Evolutionary conservation across 768 basidiomycete genomes (phyloP).

Genomic region (Paxillus rubicundulus): DNA sequence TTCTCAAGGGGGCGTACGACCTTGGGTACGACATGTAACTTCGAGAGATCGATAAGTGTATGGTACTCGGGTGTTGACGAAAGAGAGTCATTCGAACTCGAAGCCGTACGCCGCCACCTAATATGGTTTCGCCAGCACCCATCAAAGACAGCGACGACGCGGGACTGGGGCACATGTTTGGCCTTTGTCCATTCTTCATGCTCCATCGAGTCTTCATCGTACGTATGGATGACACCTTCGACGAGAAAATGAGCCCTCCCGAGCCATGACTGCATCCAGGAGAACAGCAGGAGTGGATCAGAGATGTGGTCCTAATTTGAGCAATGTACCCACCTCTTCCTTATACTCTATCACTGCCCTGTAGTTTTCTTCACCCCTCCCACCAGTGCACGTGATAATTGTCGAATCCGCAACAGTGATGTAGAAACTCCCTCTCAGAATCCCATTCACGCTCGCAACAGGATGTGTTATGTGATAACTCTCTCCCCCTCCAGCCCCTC

Average conservation of each 20-base stretch:
- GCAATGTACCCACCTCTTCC: conserved; percentile 70
- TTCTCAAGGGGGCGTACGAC: conserved; percentile 74
- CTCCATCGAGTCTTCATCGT: conserved; percentile 59
- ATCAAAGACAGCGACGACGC: conserved; percentile 78
- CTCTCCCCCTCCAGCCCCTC: conserved; percentile 74
- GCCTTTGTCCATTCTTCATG: conserved; percentile 78
- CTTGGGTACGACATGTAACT: conserved; percentile 76
- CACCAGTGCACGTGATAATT: conserved; percentile 77
- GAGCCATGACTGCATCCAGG: conserved; percentile 68
- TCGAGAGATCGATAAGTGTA: conserved; percentile 74
- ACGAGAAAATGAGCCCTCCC: conserved; percentile 80
- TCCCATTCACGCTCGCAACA: conserved; percentile 84
- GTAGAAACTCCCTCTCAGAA: conserved; percentile 89
- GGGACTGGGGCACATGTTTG: conserved; percentile 83
- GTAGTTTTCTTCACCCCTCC: conserved; percentile 57
- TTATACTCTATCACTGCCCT: conserved; percentile 91
- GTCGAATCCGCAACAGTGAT: conserved; percentile 80
- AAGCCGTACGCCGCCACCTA: conserved; percentile 67
- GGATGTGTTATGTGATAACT: conserved; percentile 89
- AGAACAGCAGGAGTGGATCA: neutral
- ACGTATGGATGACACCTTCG: conserved; percentile 88
- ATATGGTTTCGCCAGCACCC: conserved; percentile 86
- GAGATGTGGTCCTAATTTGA: neutral
- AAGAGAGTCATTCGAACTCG: conserved; percentile 48
- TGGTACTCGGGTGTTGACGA: conserved; percentile 48